Evolutionary conservation across 768 basidiomycete species (phyloP), one percentile per base, ranked within the genome.

Genomic region (Lyophyllum decastes): DNA sequence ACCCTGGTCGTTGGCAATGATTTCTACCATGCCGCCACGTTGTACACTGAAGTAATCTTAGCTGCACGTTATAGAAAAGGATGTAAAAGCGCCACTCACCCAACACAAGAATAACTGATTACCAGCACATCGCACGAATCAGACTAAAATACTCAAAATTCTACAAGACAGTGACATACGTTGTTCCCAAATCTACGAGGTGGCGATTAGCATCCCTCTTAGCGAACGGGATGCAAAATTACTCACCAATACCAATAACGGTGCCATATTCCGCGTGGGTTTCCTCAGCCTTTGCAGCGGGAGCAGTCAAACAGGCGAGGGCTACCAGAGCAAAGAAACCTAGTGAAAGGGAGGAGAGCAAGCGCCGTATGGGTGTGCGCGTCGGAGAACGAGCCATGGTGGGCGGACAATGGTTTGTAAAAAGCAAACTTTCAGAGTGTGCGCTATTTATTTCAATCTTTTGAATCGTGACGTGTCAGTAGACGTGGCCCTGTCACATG

Each of bases 31-130:
- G 59, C 92, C 92, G 56, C 86, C 87, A 51, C 87, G 88, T 72
- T 90, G 88, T 25, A 95, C 89, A 80, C 92, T 91, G 62, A 17
- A 22, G 24, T 22, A 12, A 25, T 1, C 16, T 22, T 14, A 22
- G 63, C 58, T 30, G 47, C 17, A 19, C 21, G 55, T 41, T 26
- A 9, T 35, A 52, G 1, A 24, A 9, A 22, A 7, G 16, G 4
- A 1, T 24, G 10, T 5, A 46, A 30, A 46, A 4, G 14, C 22
- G 46, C 52, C 2, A 80, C 90, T 72, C 61, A 93, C 92, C 91
- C 95, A 68, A 98, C 95, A 79, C 95, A 97, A 62, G 95, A 97
- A 78, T 97, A 94, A 65, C 91, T 94, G 49, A 12, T 34, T 45
- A 52, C 63, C 60, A 61, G 54, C 60, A 46, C 56, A 68, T 63